Evolutionary conservation across 345 rosid species (phyloP), one percentile per base, ranked within the genome.

Genomic region (Conringia planisiliqua): DNA sequence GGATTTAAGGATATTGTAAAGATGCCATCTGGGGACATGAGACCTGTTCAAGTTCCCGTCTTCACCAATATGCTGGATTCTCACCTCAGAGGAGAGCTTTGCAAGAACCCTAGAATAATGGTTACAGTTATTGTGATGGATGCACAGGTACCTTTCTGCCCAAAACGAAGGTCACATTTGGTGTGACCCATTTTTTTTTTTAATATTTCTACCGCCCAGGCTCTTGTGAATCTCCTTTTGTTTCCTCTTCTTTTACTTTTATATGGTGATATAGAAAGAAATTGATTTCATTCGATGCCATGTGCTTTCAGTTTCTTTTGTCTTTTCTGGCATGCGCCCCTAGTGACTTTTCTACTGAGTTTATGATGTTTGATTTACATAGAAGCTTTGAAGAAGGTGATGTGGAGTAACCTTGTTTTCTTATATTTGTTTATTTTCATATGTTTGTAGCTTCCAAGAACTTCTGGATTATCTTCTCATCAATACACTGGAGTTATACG

Each of bases 1-100:
- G 93, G 92, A 36, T 79, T 77, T 30, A 76, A 85, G 7, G 84
- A 88, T 74, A 72, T 87, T 43, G 79, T 81, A 68, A 87, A 84
- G 80, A 87, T 95, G 97, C 93, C 97, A 70, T 90, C 97, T 78
- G 99, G 99, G 70, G 93, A 89, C 85, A 73, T 67, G 74, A 90
- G 83, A 82, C 88, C 93, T 59, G 76, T 95, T 48, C 92, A 89
- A 80, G 99, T 92, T 83, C 93, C 97, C 52, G 97, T 92, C 68
- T 81, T 86, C 54, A 88, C 89, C 71, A 90, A 90, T 80, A 86
- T 89, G 96, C 76, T 89, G 89, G 92, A 92, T 66, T 81, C 97
- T 64, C 99, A 95, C 81, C 62, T 82, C 66, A 85, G 83, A 54
- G 94, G 92, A 71, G 83, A 82, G 66, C 56, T 78, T 54, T 78